Evolutionary conservation across 805 yeast genomes (phyloP).

Genomic region (Tetrapisispora nanseiensis): DNA sequence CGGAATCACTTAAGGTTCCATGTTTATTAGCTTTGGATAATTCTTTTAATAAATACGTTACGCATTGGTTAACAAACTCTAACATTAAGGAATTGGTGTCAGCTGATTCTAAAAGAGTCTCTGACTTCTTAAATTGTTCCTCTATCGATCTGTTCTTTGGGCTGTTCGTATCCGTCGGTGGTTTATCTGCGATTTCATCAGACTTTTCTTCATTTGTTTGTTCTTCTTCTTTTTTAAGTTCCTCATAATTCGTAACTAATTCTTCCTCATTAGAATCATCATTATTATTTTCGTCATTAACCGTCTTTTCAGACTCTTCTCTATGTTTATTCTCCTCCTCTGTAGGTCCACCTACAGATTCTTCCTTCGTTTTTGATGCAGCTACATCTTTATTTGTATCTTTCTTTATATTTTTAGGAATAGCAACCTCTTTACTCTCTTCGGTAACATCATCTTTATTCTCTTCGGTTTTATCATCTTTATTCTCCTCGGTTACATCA

Average conservation of each 20-base stretch:
- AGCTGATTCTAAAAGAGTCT: neutral
- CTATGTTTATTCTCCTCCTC: too few species aligned
- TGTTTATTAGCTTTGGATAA: constrained; percentile 25
- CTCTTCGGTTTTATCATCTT: neutral
- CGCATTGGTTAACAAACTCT: constrained; percentile 27
- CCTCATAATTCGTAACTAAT: too few species aligned
- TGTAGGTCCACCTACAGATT: neutral
- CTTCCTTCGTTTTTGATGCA: neutral
- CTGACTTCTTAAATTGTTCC: too few species aligned
- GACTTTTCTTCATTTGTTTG: neutral
- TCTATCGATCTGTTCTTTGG: neutral
- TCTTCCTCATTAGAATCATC: too few species aligned
- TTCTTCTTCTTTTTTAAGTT: constrained; percentile 20
- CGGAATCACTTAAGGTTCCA: constrained; percentile 43
- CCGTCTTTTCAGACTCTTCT: too few species aligned
- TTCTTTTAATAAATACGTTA: constrained; percentile 24
- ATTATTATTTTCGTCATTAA: too few species aligned
- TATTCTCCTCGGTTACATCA: neutral
- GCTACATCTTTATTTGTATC: neutral
- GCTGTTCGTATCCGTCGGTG: neutral
- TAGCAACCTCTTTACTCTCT: neutral
- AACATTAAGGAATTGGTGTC: constrained; percentile 26
- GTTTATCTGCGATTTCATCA: neutral
- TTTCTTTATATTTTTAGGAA: too few species aligned
- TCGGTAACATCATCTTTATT: neutral